These are phyloP conservation scores for Carnegiea gigantea DNA, from an alignment of 179 eudicot genomes.

Conservation along the genomic window DNA sequence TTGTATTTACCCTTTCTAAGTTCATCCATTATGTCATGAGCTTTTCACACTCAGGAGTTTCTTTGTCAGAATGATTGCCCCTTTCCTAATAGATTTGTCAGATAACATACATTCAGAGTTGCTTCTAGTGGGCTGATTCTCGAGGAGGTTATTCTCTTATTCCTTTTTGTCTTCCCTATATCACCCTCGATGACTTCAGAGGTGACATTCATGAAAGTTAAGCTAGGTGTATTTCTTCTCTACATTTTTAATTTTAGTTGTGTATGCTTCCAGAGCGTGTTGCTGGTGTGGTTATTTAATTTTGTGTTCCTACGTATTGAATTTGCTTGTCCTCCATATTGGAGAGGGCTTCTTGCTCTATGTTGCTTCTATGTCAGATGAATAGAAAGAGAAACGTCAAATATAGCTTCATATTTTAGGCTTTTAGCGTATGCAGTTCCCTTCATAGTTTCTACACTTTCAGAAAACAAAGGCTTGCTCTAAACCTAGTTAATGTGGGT, in stretches of 20 bases:
- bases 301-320: neutral
- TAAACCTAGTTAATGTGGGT: neutral
- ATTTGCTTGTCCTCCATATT: neutral
- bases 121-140: neutral
- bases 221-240: neutral
- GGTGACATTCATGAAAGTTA: neutral
- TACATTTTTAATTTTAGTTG: neutral
- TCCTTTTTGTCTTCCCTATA: neutral
- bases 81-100: neutral
- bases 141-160: neutral
- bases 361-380: neutral
- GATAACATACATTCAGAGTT: neutral
- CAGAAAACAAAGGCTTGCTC: neutral
- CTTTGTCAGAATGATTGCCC: neutral
- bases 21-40: no score
- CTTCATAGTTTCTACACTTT: neutral
- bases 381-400: neutral
- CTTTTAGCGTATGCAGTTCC: neutral
- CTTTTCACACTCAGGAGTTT: neutral
- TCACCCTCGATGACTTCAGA: neutral
- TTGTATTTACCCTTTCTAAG: no score
- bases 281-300: neutral
- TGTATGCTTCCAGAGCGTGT: neutral
- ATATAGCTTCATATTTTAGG: neutral
- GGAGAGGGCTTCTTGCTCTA: neutral